Evolutionary conservation across 768 basidiomycete genomes (phyloP), one percentile per base, ranked within the genome.

Genomic region (Nidularia sp.): DNA sequence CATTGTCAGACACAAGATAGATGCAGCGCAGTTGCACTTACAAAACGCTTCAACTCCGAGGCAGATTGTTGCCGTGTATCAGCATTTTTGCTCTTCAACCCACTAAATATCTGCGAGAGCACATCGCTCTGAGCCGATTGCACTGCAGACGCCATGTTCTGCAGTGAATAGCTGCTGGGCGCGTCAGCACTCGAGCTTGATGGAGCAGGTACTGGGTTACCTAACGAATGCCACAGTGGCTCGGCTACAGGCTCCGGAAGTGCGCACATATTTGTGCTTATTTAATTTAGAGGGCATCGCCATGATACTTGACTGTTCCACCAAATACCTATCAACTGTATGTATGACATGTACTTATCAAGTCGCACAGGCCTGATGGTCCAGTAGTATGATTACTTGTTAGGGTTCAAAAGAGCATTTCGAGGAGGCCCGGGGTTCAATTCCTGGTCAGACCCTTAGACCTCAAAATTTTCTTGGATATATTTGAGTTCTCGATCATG

Each of bases 401-500:
- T 80, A 75, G 78, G 78, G 78, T 53, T 53, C 50, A 29, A 51
- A 57, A 54, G 51, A 50, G 51, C 36, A 48, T 43, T 35, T 80
- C 75, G 81, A 84, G 82, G 83, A 85, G 83, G 84, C 84, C 81
- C 81, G 75, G 82, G 81, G 83, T 85, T 85, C 83, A 83, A 84
- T 83, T 83, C 82, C 82, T 81, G 76, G 81, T 76, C 72, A 82
- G 80, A 81, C 79, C 80, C 74, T 64, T 68, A 64, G 56, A 53
- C 48, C 29, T 46, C 32, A 32, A 13, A 31, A 3, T 45, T 55
- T 45, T n/a, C n/a, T n/a, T n/a, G n/a, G n/a, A n/a, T n/a, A n/a
- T n/a, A n/a, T n/a, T n/a, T n/a, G n/a, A n/a, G n/a, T n/a, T n/a
- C n/a, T n/a, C n/a, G n/a, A n/a, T n/a, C n/a, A n/a, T n/a, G n/a